A percentile compares a stretch with the other conserved stretches of the same genome.
These are phyloP conservation scores for Solanum chacoense DNA, from an alignment of 305 asterid genomes.

Conservation along the genomic window DNA sequence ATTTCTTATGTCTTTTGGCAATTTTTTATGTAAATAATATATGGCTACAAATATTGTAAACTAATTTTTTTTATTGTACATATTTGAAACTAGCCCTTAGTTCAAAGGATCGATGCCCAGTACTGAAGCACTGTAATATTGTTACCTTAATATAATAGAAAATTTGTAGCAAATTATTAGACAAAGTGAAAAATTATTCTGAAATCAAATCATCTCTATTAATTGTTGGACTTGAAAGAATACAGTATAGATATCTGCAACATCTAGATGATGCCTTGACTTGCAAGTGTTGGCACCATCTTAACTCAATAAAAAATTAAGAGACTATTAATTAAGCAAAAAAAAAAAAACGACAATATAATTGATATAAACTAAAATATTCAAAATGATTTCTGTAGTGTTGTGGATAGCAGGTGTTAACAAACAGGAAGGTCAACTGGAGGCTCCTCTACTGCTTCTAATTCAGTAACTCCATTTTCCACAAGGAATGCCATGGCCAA, in stretches of 20 bases:
- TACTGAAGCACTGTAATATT: not conserved
- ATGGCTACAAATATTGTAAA: not conserved
- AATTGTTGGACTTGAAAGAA: not conserved
- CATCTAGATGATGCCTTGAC: not conserved
- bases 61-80: not conserved
- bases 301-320: not conserved
- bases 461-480: constrained; percentile 49
- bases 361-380: not conserved
- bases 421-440: constrained; percentile 65
- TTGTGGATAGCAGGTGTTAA: constrained; percentile 7
- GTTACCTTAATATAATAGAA: not conserved
- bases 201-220: not conserved
- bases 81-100: not conserved
- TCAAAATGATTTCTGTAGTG: not conserved
- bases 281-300: not conserved
- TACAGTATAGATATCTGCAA: not conserved
- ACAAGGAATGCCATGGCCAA: constrained; percentile 71
- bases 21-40: not conserved
- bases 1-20: not conserved
- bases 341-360: not conserved
- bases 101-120: not conserved
- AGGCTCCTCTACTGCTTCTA: constrained; percentile 47
- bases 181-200: not conserved
- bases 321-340: not conserved
- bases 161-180: not conserved